Evolutionary conservation across 805 yeast species (phyloP).

Genomic region (Metschnikowia proteae): DNA sequence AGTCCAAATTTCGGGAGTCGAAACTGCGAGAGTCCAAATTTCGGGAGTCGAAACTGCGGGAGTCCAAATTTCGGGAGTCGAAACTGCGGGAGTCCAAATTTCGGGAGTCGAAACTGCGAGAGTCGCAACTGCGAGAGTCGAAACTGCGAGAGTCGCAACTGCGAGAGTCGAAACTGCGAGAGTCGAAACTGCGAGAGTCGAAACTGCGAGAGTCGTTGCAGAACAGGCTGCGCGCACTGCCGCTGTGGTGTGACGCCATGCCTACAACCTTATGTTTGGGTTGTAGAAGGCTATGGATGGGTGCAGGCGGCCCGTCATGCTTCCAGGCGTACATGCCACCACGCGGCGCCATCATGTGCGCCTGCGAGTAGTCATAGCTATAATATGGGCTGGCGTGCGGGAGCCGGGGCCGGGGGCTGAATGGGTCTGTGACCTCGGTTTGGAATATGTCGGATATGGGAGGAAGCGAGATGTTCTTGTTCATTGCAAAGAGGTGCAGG

Average conservation of each 20-base stretch:
- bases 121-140: too few relatives aligned
- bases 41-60: background rate
- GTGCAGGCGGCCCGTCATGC: background rate
- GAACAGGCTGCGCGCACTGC: background rate
- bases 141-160: too few relatives aligned
- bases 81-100: too few relatives aligned
- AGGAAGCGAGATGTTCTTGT: conserved; percentile 34
- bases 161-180: too few relatives aligned
- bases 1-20: too few relatives aligned
- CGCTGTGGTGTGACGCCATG: conserved; percentile 10
- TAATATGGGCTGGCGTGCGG: conserved; percentile 4
- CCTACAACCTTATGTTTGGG: conserved; percentile 5
- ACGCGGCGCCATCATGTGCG: conserved; percentile 5
- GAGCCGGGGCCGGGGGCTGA: conserved; percentile 9
- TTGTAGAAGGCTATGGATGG: background rate
- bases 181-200: too few relatives aligned
- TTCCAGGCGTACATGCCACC: conserved; percentile 4
- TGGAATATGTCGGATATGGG: conserved; percentile 40
- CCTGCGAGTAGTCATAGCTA: background rate
- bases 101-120: too few relatives aligned
- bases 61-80: background rate
- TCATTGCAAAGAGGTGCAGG: conserved; percentile 3
- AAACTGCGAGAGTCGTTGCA: background rate
- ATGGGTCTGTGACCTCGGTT: conserved; percentile 3
- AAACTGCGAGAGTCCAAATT: too few relatives aligned